A percentile compares a stretch with the other conserved stretches of the same genome.
Conservation (phyloP, 1,284 basidiomycete genomes). For the Ceratobasidium sp. region DNA sequence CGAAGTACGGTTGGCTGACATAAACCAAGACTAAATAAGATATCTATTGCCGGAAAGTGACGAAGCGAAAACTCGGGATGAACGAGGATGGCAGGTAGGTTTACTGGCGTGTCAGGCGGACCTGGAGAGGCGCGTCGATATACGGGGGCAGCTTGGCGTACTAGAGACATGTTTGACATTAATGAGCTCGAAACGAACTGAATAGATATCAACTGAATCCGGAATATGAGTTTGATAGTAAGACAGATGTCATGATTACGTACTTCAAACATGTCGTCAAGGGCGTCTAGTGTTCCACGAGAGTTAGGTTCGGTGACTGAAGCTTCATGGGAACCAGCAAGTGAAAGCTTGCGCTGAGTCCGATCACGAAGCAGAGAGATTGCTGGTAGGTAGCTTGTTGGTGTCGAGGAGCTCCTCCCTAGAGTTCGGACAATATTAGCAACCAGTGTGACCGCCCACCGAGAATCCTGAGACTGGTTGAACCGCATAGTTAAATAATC, state of each 20-base stretch:
- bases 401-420: not conserved
- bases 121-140: constrained; percentile 9
- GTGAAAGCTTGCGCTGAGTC: not conserved
- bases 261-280: constrained; percentile 21
- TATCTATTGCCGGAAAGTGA: constrained; percentile 26
- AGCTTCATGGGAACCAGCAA: not conserved
- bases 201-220: constrained; percentile 13
- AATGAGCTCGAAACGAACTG: constrained; percentile 10
- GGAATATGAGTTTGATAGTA: not conserved
- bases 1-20: constrained; percentile 20
- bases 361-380: constrained; percentile 13
- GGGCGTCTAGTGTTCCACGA: not conserved
- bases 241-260: not conserved
- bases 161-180: not conserved
- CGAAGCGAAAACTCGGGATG: constrained; percentile 24
- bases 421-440: not conserved
- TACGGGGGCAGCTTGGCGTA: constrained; percentile 14
- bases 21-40: not conserved
- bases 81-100: constrained; percentile 20
- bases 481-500: constrained; percentile 19
- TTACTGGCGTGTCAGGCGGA: not conserved
- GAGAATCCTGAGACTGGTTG: constrained; percentile 31
- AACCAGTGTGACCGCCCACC: not conserved
- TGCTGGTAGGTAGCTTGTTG: not conserved
- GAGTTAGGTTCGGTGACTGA: not conserved